Evolutionary conservation across 2,329 filamentous ascomycete genomes (phyloP), one percentile per base, ranked within the genome.

Genomic region (Sporothrix brasiliensis): DNA sequence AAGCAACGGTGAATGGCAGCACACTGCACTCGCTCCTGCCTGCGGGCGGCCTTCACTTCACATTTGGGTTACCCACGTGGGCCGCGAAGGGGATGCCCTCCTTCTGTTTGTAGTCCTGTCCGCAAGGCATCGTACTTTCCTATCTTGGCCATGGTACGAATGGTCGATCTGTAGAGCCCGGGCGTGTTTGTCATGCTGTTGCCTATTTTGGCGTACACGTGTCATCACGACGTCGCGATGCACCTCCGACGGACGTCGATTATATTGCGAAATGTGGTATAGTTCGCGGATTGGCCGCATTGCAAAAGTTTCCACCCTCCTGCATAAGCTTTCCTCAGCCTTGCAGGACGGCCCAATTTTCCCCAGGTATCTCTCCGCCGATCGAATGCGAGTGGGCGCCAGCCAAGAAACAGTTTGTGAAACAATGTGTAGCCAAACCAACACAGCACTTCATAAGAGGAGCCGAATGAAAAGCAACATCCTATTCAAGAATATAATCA

Each of bases 321-420:
- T 65, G 61, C 61, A 65, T 65, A 65, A 30, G 61, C 61, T 34
- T 50, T 27, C 14, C 44, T 10, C 61, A 65, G 61, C 61, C 61
- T 65, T 65, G 61, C 61, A 50, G 50, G 39, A 1, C 13, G n/a
- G n/a, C 39, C 39, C 39, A 13, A 4, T 39, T 41, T 24, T 63
- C 21, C 39, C 54, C 30, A 41, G 39, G 14, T 13, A 10, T 7
- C 58, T 24, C 34, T 63, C 41, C 21, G 13, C 21, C 39, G 11
- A 9, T 47, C 1, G 34, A 34, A 34, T 7, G 61, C 61, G 24
- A 50, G 61, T 44, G n/a, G 61, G 44, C 41, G 41, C 41, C 41
- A 44, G 41, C 41, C 11, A 44, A 44, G 41, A 44, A 30, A 47
- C 19, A 27, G 21, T 39, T 4, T 9, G 58, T 47, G 58, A 63